A percentile compares a stretch with the other conserved stretches of the same genome.
phyloP scores from a whole-genome alignment of 1,139 yeast species.

The Sugiyamaella castrensis region DNA sequence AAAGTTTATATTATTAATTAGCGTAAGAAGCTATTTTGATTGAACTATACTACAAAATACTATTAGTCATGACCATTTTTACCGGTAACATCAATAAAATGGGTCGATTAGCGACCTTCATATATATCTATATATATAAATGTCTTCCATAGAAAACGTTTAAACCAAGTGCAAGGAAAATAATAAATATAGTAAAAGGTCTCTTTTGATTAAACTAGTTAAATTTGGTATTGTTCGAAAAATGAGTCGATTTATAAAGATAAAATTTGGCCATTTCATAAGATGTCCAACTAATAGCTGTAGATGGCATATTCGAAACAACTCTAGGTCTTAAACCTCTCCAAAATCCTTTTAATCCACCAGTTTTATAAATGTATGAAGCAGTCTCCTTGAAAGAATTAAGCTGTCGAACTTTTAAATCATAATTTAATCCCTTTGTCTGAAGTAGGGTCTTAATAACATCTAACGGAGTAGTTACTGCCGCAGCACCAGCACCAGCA shows the following conservation, averaged over 20 bases:
- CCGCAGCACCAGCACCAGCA: constrained; percentile 97
- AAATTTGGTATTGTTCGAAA: neutral
- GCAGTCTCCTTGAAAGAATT: constrained; percentile 75
- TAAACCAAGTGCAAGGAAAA: too few relatives aligned
- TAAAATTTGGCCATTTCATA: constrained; percentile 95
- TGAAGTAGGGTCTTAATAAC: constrained; percentile 91
- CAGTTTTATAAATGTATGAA: constrained; percentile 57
- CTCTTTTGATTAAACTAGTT: neutral
- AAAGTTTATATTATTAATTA: constrained; percentile 4
- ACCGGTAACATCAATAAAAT: too few relatives aligned
- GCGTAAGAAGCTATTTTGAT: neutral
- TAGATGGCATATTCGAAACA: constrained; percentile 90
- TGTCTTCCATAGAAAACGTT: too few relatives aligned
- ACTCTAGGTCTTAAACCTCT: constrained; percentile 91
- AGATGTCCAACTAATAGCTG: constrained; percentile 98
- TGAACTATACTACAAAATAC: constrained; percentile 1
- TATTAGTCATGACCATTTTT: neutral
- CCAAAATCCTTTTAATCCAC: constrained; percentile 69
- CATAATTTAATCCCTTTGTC: constrained; percentile 53
- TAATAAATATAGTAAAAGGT: neutral
- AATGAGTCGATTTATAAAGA: constrained; percentile 26
- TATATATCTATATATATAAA: too few relatives aligned
- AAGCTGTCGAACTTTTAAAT: constrained; percentile 54
- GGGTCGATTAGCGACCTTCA: too few relatives aligned
- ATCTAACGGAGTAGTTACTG: constrained; percentile 92